These are phyloP conservation scores for Ajuga reptans DNA, from an alignment of 305 asterid genomes.

Conservation along the genomic window DNA sequence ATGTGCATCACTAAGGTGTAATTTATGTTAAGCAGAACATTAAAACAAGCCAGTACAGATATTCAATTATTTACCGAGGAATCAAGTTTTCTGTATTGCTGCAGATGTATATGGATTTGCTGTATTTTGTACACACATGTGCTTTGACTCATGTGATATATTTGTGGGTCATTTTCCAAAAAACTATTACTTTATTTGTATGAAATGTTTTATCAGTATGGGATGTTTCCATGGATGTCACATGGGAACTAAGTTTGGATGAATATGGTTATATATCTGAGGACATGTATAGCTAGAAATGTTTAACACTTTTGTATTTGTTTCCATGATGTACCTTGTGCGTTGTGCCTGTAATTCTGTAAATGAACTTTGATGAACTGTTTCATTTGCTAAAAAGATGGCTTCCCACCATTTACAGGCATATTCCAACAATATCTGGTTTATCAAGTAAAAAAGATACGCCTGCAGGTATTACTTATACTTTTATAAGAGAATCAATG, in stretches of 20 bases:
- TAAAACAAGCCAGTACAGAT: neutral
- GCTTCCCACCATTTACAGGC: slow-evolving; percentile 39
- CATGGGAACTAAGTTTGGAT: neutral
- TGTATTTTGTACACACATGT: neutral
- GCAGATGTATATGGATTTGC: neutral
- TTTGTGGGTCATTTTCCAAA: neutral
- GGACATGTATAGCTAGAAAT: neutral
- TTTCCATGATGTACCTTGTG: neutral
- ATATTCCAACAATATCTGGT: slow-evolving; percentile 86
- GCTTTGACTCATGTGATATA: neutral
- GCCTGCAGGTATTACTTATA: slow-evolving; percentile 61
- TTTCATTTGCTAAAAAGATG: slow-evolving; percentile 12
- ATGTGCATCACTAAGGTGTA: neutral
- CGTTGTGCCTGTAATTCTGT: neutral
- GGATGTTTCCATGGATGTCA: neutral
- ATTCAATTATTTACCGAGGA: neutral
- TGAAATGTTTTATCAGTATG: neutral
- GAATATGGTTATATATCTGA: neutral
- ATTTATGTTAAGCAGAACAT: slow-evolving; percentile 2
- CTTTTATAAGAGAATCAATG: slow-evolving; percentile 15
- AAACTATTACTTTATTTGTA: neutral
- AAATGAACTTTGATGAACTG: neutral
- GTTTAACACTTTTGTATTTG: neutral
- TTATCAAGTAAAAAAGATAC: slow-evolving; percentile 89
- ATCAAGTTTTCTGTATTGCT: neutral